Percentiles rank a stretch among this genome's conserved stretches.
Conservation (phyloP, 1,284 basidiomycete species). For the Trametes polyzona region DNA sequence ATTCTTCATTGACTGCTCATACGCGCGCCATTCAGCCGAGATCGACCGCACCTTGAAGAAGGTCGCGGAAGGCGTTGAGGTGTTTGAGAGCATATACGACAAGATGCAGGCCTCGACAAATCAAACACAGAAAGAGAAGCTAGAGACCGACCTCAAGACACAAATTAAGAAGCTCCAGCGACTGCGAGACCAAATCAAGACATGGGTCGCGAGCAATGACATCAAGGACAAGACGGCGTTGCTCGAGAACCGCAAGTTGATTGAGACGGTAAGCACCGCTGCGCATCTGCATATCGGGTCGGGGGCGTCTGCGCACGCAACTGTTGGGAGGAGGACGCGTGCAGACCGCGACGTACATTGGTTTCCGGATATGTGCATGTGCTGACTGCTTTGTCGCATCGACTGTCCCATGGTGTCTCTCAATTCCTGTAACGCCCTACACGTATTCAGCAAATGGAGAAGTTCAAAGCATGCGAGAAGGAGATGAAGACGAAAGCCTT, state of each 20-base stretch:
- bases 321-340: constrained; percentile 19
- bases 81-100: constrained; percentile 94
- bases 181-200: constrained; percentile 98
- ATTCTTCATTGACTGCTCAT: neutral
- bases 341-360: constrained; percentile 10
- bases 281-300: constrained; percentile 10
- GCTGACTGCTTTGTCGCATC: constrained; percentile 19
- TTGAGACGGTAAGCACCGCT: constrained; percentile 86
- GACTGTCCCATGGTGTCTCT: constrained; percentile 11
- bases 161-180: constrained; percentile 99
- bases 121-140: constrained; percentile 96
- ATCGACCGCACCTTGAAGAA: constrained; percentile 97
- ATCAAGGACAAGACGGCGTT: constrained; percentile 98
- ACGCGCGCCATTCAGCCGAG: constrained; percentile 65
- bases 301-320: constrained; percentile 5
- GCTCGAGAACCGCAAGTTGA: constrained; percentile 92
- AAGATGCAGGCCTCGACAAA: constrained; percentile 95
- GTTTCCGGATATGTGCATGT: constrained; percentile 10
- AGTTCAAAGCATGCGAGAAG: constrained; percentile 99
- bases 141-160: constrained; percentile 93
- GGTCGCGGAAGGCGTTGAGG: constrained; percentile 91
- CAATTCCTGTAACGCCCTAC: constrained; percentile 19
- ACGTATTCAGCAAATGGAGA: constrained; percentile 94
- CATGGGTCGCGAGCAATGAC: constrained; percentile 97
- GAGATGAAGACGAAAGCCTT: constrained; percentile 99